Evolutionary conservation across 352 stramenopile genomes (phyloP), one percentile per base, ranked within the genome.

Genomic region (Albugo laibachii): DNA sequence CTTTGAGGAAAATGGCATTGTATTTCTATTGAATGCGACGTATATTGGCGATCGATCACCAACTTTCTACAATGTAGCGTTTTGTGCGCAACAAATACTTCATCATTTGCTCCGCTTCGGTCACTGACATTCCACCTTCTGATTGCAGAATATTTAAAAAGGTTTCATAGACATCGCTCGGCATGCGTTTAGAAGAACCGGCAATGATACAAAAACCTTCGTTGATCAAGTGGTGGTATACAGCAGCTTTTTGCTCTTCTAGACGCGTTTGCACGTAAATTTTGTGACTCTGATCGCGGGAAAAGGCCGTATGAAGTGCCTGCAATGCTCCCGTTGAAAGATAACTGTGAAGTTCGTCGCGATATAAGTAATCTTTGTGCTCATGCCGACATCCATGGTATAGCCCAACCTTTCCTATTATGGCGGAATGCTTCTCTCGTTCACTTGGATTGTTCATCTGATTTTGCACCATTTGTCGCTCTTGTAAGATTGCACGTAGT

Each of bases 201-300:
- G 79, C 79, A 16, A 97, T 78, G 52, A 81, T 94, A 35, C 89
- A 65, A 44, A 75, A 79, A 2, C 74, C 71, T 21, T 65, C 66
- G 12, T 52, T 20, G 42, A 83, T 64, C 15, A 88, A 65, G 39
- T 84, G 63, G 34, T 79, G 53, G 41, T 71, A 91, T 0, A 92
- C 62, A 6, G 56, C 42, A 18, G 81, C 58, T 52, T 86, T 87
- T 49, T 85, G 62, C 53, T 96, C 80, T 8, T 61, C 66, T 15
- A 96, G 66, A 11, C 67, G 67, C 13, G 76, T 85, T 62, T 94
- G 82, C 19, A 96, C 86, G 58, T 96, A 96, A 6, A 95, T 70
- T 58, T 95, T 95, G 48, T 83, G 56, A 21, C 63, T 57, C 57
- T 91, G 72, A 36, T 95, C 80, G 20, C 86, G 79, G 11, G 84